A percentile compares a stretch with the other conserved stretches of the same genome.
Conservation (phyloP, 2,329 filamentous ascomycete species). For the Xylariaceae sp. region DNA sequence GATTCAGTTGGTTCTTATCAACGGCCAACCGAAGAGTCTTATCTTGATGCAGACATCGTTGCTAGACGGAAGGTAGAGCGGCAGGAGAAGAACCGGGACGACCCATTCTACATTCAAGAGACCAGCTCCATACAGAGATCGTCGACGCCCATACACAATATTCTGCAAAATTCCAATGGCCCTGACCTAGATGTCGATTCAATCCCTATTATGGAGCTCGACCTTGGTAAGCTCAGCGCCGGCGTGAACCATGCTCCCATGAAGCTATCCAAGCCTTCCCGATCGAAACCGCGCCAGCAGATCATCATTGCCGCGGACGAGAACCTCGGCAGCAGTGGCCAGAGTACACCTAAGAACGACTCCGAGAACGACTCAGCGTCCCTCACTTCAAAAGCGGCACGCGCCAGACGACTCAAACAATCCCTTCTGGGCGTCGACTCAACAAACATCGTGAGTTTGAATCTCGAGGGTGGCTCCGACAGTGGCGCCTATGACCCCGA, state of each 20-base stretch:
- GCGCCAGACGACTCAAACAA: conserved; percentile 60
- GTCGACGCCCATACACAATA: conserved; percentile 80
- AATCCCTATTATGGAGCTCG: conserved; percentile 94
- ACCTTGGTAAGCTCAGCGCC: conserved; percentile 66
- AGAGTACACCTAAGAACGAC: conserved; percentile 59
- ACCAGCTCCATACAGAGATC: conserved; percentile 61
- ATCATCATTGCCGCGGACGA: conserved; percentile 77
- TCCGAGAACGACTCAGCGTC: conserved; percentile 60
- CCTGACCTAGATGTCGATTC: conserved; percentile 88
- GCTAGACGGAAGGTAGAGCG: conserved; percentile 79
- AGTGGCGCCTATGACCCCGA: conserved; percentile 62
- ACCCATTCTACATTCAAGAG: conserved; percentile 88
- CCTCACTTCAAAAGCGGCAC: conserved; percentile 52
- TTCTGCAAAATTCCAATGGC: conserved; percentile 74
- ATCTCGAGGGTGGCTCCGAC: conserved; percentile 62
- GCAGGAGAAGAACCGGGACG: conserved; percentile 83
- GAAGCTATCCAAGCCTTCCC: conserved; percentile 33
- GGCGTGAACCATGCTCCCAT: conserved; percentile 42
- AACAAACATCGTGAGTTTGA: conserved; percentile 76
- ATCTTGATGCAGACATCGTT: conserved; percentile 75
- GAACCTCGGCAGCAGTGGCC: conserved; percentile 64
- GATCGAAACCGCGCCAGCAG: conserved; percentile 59
- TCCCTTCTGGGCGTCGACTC: conserved; percentile 86
- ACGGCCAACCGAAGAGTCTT: conserved; percentile 67
- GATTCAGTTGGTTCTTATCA: conserved; percentile 63